Evolutionary conservation across 345 rosid genomes (phyloP).

Genomic region (Citrus unshiu): DNA sequence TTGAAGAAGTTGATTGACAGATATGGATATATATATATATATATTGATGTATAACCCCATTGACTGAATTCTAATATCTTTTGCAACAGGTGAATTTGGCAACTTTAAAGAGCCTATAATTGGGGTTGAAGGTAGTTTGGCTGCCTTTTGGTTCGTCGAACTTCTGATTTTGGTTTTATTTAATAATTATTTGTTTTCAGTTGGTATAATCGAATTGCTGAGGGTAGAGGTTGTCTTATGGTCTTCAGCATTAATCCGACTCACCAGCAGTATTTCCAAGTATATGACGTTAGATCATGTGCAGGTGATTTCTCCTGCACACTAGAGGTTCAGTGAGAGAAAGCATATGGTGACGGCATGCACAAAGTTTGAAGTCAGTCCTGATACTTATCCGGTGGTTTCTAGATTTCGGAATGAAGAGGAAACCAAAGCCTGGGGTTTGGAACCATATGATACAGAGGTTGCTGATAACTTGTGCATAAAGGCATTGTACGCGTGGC

Average conservation of each 20-base stretch:
- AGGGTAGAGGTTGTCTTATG: not conserved
- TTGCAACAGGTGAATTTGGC: slow-evolving; percentile 25
- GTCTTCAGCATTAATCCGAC: not conserved
- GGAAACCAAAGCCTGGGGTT: slow-evolving; percentile 54
- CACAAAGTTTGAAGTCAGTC: slow-evolving; percentile 45
- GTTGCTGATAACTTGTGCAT: slow-evolving; percentile 40
- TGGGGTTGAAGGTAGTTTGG: slow-evolving; percentile 33
- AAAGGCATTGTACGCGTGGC: slow-evolving; percentile 44
- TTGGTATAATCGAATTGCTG: not conserved
- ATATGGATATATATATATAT: not conserved
- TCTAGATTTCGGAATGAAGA: slow-evolving; percentile 40
- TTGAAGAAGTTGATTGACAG: not conserved
- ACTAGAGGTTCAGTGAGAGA: slow-evolving; percentile 36
- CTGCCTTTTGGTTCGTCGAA: not conserved
- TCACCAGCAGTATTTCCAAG: not conserved
- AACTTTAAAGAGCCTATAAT: slow-evolving; percentile 17
- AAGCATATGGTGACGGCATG: slow-evolving; percentile 49
- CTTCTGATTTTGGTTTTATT: not conserved
- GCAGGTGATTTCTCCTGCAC: slow-evolving; percentile 42
- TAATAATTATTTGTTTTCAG: not conserved
- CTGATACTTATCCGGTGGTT: slow-evolving; percentile 44
- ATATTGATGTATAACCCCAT: not conserved
- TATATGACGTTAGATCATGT: not conserved
- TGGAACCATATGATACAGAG: slow-evolving; percentile 48
- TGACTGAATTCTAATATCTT: slow-evolving; percentile 5